A percentile compares a stretch with the other conserved stretches of the same genome.
Evolutionary conservation across 2,329 filamentous ascomycete genomes (phyloP).

Genomic region (Tolypocladium amazonense): DNA sequence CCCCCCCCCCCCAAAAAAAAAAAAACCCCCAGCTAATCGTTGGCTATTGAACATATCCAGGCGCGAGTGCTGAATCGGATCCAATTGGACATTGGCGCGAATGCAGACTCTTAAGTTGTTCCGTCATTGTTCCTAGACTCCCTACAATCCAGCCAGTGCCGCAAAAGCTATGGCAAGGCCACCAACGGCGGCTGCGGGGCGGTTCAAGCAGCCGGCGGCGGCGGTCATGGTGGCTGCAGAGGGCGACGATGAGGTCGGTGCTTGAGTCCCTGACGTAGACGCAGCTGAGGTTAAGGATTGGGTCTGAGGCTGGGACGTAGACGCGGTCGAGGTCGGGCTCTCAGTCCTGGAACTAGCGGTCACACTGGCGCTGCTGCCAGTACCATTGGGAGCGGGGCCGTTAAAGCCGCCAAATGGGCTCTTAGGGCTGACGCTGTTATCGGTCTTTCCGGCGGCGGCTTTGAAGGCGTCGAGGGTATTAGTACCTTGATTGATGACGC

Average conservation of each 20-base stretch:
- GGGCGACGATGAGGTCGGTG: background rate
- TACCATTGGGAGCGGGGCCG: background rate
- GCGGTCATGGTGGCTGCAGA: constrained; percentile 6
- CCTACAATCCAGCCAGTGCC: background rate
- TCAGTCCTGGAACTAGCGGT: background rate
- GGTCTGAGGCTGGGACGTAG: too few species aligned
- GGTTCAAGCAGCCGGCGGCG: background rate
- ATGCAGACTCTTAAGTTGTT: background rate
- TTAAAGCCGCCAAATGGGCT: background rate
- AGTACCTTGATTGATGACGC: constrained; percentile 14
- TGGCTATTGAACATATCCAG: too few species aligned
- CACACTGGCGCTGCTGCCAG: background rate
- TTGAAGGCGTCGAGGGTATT: constrained; percentile 8
- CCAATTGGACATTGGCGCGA: too few species aligned
- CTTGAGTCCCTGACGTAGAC: background rate
- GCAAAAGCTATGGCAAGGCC: background rate
- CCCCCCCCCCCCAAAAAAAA: too few species aligned
- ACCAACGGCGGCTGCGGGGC: background rate
- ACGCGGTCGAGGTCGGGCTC: background rate
- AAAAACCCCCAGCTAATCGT: too few species aligned
- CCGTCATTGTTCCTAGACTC: background rate
- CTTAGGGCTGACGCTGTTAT: constrained; percentile 1
- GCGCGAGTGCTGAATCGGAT: too few species aligned
- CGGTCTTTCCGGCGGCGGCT: constrained; percentile 4
- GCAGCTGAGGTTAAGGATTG: too few species aligned